A percentile compares a stretch with the other conserved stretches of the same genome.
phyloP scores from a whole-genome alignment of 768 basidiomycete genomes.

The Amanita rubescens region DNA sequence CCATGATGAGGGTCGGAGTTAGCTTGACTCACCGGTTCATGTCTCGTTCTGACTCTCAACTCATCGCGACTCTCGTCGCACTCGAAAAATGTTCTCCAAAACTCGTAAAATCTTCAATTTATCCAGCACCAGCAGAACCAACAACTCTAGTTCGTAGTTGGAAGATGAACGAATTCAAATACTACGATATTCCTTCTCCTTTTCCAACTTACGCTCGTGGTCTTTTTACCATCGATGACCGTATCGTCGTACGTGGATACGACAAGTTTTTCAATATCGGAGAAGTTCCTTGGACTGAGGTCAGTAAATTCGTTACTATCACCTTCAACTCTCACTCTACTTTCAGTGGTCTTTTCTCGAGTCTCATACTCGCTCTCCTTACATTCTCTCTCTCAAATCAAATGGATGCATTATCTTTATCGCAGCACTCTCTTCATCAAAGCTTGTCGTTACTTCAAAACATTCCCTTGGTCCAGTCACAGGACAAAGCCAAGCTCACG shows the following conservation, averaged over 20 bases:
- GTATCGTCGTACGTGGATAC: constrained; percentile 86
- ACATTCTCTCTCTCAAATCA: constrained; percentile 85
- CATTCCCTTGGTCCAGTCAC: constrained; percentile 69
- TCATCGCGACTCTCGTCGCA: constrained; percentile 46
- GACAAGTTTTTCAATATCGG: constrained; percentile 99
- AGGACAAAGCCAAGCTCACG: constrained; percentile 51
- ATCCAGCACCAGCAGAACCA: constrained; percentile 51
- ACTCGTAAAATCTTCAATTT: constrained; percentile 53
- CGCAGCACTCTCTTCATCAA: constrained; percentile 66
- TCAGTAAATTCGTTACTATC: no score
- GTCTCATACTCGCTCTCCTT: constrained; percentile 64
- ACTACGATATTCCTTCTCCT: constrained; percentile 80
- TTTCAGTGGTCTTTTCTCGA: constrained; percentile 70
- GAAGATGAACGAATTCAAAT: constrained; percentile 98
- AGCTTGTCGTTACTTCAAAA: constrained; percentile 86
- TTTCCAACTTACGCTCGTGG: constrained; percentile 96
- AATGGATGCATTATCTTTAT: constrained; percentile 98
- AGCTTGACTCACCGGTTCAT: neutral
- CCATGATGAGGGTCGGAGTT: constrained; percentile 20
- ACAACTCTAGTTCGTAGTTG: constrained; percentile 64
- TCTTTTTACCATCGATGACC: constrained; percentile 63
- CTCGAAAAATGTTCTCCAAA: constrained; percentile 53
- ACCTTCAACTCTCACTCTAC: no score
- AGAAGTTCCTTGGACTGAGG: constrained; percentile 93
- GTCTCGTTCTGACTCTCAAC: constrained; percentile 40